Evolutionary conservation across 75 land plant genomes (phyloP), one percentile per base, ranked within the genome.

Genomic region (Chamaecyparis obtusa): DNA sequence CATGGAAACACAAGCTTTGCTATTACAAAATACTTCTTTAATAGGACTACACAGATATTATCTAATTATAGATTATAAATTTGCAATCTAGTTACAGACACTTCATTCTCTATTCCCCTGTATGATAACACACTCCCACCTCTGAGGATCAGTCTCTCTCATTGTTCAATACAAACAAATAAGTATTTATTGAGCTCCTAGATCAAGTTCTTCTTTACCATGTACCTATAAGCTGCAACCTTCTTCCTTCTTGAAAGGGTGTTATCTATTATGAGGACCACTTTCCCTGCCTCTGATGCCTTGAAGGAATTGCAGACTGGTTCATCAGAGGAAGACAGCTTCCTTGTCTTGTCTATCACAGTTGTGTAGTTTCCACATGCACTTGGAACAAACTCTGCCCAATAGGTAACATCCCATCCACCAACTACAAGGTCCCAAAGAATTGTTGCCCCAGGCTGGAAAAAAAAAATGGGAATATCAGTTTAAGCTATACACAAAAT

Each of bases 381-480:
- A 81, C 48, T 90, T 2, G 99, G 97, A 1, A 92, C 88, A 83
- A 96, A 97, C 88, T 97, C 97, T 27, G 94, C 97, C 60, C 95
- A 93, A 90, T 97, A 97, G n/a, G 90, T 92, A 64, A 97, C 67
- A 54, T 95, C 97, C 97, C 96, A 94, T 9, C 97, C 97, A 2
- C 94, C 95, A 69, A 97, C 99, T 37, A 94, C 91, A 14, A 97
- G 60, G 87, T 97, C 97, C 99, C 99, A 97, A 55, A 94, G 88
- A 6, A 94, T 92, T 13, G 94, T 93, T 39, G 97, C 91, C 16
- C 97, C 97, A 80, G 86, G 92, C 99, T 97, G 87, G 37, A 44
- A 44, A 64, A 88, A 37, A 24, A 32, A 83, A 74, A 36, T 72
- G 56, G 69, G 27, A 27, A 36, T 2, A 77, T 41, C 51, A 86